A percentile compares a stretch with the other conserved stretches of the same genome.
phyloP scores from a whole-genome alignment of 2,329 filamentous ascomycete genomes.

The Fulvia fulva region DNA sequence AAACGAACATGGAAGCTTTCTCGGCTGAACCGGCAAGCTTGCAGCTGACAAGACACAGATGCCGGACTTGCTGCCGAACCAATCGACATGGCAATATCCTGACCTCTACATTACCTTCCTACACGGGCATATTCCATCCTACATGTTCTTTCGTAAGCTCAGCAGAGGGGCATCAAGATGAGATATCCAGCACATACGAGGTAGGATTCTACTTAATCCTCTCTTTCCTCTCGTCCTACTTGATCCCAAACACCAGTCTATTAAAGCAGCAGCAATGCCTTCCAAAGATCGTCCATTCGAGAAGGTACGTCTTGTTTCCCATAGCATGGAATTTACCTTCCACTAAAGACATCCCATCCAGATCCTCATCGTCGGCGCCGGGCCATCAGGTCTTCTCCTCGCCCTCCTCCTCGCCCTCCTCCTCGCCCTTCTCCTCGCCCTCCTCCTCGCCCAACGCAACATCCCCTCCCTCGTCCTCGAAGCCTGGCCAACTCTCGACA shows the following conservation, averaged over 20 bases:
- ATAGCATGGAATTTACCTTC: neutral
- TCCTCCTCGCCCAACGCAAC: slow-evolving; percentile 23
- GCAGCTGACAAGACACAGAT: no score
- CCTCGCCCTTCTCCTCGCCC: slow-evolving; percentile 26
- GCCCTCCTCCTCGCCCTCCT: slow-evolving; percentile 26
- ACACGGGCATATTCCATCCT: no score
- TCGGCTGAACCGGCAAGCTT: no score
- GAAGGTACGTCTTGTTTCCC: neutral
- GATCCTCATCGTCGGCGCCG: slow-evolving; percentile 32
- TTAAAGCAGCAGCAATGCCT: neutral
- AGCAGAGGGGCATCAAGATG: neutral
- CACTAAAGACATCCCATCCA: neutral
- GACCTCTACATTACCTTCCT: no score
- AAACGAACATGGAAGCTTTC: no score
- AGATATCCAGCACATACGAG: neutral
- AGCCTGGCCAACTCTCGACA: slow-evolving; percentile 24
- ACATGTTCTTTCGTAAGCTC: no score
- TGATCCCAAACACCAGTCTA: neutral
- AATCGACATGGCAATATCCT: no score
- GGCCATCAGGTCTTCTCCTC: slow-evolving; percentile 29
- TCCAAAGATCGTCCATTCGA: neutral
- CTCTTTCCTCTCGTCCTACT: no score
- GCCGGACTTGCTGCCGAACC: no score
- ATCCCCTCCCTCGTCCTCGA: slow-evolving; percentile 27
- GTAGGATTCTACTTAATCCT: no score